Base-by-base conservation (phyloP, 2,329 filamentous ascomycete genomes). In the Epichloe bromicola region DNA sequence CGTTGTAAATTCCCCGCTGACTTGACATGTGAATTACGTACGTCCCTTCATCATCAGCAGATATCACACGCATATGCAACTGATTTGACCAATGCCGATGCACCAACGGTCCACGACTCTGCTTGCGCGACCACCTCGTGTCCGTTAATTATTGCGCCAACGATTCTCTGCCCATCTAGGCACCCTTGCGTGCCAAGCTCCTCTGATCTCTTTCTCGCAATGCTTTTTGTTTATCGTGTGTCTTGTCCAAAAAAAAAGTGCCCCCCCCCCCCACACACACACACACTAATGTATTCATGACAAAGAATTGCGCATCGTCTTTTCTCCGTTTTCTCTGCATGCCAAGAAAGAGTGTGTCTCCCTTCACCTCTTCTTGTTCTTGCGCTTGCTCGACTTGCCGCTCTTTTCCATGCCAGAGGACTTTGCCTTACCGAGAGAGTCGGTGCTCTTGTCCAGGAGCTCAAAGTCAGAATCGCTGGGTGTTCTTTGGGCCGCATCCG, bases 381-480 rank as follows among this genome's bases (percentile, higher is more conserved):
- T 54, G 42, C 53, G 50, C 53, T 54, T 54, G 50, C 37, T 50
- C 23, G 47, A 45, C 47, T 54, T 54, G 47, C 50, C 63, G 52
- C 66, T 64, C 56, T 67, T 65, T 60, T 75, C 70, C 37, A 68
- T 62, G 45, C 75, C 73, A 17, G 71, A 74, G 4, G 74, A 61
- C 68, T 78, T 79, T 53, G 69, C 70, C 63, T 73, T 73, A 55
- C 64, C 66, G 20, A 80, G 68, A 48, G 75, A 76, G 55, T 79
- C 76, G 19, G 75, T 70, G 58, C 75, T 79, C 68, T 80, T 80
- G 61, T 81, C 78, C 10, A 83, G 67, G 41, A 82, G 65, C 67
- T 84, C 80, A 65, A 80, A 83, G 62, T 82, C 77, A 1, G 78
- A 80, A 60, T 77, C 79, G 20, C 74, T 78, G 20, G 77, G 71